A percentile compares a stretch with the other conserved stretches of the same genome.
Evolutionary conservation across 2,329 filamentous ascomycete genomes (phyloP).

Genomic region (Cladosporium sp.): DNA sequence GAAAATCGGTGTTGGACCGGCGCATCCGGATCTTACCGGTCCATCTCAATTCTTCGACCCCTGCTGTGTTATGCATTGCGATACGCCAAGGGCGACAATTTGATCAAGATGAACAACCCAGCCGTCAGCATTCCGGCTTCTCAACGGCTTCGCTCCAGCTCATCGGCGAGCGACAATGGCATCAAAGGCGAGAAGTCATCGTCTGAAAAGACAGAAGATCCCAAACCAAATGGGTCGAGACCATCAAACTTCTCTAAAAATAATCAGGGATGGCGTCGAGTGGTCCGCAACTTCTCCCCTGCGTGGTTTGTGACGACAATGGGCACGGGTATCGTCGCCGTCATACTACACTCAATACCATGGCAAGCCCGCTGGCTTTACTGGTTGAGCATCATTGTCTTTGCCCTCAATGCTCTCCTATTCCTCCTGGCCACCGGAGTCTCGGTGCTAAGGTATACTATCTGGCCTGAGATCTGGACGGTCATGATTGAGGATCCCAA

Average conservation of each 20-base stretch:
- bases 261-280: slow-evolving; percentile 24
- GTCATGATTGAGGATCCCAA: slow-evolving; percentile 64
- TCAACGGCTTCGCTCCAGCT: not conserved
- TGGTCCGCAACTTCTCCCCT: slow-evolving; percentile 28
- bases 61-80: too few species aligned
- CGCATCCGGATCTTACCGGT: too few species aligned
- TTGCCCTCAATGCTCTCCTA: slow-evolving; percentile 56
- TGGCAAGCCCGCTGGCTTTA: slow-evolving; percentile 56
- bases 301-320: slow-evolving; percentile 38
- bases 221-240: too few species aligned
- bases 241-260: slow-evolving; percentile 8
- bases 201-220: too few species aligned
- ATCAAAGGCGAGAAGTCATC: not conserved
- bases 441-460: slow-evolving; percentile 56
- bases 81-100: too few species aligned
- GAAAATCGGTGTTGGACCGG: too few species aligned
- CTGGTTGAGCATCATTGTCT: slow-evolving; percentile 59
- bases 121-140: not conserved
- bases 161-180: not conserved
- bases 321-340: slow-evolving; percentile 65
- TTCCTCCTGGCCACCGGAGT: slow-evolving; percentile 52
- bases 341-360: slow-evolving; percentile 60
- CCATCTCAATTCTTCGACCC: too few species aligned
- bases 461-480: slow-evolving; percentile 63
- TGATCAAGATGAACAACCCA: not conserved